Evolutionary conservation across 2,329 filamentous ascomycete genomes (phyloP).

Genomic region (Blumeria graminis): DNA sequence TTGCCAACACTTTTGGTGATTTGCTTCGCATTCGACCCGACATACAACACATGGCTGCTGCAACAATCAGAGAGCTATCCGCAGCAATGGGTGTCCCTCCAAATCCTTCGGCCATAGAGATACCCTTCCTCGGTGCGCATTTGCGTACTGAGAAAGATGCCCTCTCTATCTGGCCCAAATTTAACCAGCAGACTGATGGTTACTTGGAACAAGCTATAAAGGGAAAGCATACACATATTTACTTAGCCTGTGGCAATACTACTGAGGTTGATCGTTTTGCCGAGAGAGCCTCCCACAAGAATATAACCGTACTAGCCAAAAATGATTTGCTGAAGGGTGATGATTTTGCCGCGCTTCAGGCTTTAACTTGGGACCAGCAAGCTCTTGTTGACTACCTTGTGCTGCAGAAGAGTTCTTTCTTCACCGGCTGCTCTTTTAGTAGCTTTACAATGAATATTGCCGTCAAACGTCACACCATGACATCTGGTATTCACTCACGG

Average conservation of each 20-base stretch:
- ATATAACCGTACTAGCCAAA: constrained; percentile 20
- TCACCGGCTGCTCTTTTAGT: constrained; percentile 23
- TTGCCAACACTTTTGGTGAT: constrained; percentile 21
- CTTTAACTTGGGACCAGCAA: constrained; percentile 24
- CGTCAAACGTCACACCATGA: constrained; percentile 21
- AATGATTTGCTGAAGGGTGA: constrained; percentile 18
- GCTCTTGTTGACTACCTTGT: constrained; percentile 27
- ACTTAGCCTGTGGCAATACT: constrained; percentile 22
- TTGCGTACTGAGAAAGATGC: constrained; percentile 24
- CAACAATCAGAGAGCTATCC: constrained; percentile 12
- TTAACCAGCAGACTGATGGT: constrained; percentile 18
- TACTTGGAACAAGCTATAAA: constrained; percentile 17
- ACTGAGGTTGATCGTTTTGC: constrained; percentile 20
- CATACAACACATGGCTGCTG: constrained; percentile 19
- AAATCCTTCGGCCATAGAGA: constrained; percentile 3
- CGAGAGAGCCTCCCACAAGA: constrained; percentile 14
- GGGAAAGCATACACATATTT: constrained; percentile 18
- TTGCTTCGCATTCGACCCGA: constrained; percentile 20
- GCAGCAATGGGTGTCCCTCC: constrained; percentile 15
- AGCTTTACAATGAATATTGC: constrained; percentile 24
- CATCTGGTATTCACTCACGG: constrained; percentile 13
- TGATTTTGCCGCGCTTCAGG: constrained; percentile 16
- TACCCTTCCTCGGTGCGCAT: constrained; percentile 19
- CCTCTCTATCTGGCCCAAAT: constrained; percentile 22
- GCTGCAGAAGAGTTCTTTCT: constrained; percentile 19